These are phyloP conservation scores for Penicillium turbatum DNA, from an alignment of 495 filamentous ascomycete species.

Conservation along the genomic window DNA sequence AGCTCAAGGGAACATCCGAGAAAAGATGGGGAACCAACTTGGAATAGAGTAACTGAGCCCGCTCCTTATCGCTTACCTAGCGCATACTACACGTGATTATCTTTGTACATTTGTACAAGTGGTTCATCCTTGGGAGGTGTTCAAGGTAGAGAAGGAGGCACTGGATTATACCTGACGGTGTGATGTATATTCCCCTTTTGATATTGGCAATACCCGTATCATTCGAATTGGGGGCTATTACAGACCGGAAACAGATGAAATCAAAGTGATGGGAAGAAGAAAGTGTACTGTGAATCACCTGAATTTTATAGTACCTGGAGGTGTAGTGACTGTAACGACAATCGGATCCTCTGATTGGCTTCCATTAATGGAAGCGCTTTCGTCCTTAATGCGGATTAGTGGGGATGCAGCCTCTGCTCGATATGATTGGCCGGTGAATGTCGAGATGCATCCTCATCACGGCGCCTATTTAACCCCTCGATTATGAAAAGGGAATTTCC, in stretches of 20 bases:
- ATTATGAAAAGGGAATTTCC: neutral
- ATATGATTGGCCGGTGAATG: slow-evolving; percentile 2
- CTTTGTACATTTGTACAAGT: neutral
- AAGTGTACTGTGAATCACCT: neutral
- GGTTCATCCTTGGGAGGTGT: neutral
- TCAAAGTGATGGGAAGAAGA: neutral
- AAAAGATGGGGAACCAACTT: neutral
- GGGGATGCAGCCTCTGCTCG: neutral
- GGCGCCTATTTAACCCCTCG: slow-evolving; percentile 5
- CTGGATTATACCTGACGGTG: neutral
- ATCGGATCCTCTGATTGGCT: neutral
- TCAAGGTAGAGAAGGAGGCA: neutral
- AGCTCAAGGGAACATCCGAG: neutral
- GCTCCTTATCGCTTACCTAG: slow-evolving; percentile 8
- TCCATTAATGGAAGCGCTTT: neutral
- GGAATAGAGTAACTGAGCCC: neutral
- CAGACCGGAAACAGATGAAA: neutral
- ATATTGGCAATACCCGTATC: neutral
- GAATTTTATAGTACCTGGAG: neutral
- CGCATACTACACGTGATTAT: slow-evolving; percentile 7
- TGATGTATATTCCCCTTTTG: neutral
- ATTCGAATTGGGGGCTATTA: neutral
- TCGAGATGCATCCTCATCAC: slow-evolving; percentile 7
- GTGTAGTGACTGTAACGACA: no score
- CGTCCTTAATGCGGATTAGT: slow-evolving; percentile 4